A percentile compares a stretch with the other conserved stretches of the same genome.
Evolutionary conservation across 768 basidiomycete genomes (phyloP).

Genomic region (Russula sp.): DNA sequence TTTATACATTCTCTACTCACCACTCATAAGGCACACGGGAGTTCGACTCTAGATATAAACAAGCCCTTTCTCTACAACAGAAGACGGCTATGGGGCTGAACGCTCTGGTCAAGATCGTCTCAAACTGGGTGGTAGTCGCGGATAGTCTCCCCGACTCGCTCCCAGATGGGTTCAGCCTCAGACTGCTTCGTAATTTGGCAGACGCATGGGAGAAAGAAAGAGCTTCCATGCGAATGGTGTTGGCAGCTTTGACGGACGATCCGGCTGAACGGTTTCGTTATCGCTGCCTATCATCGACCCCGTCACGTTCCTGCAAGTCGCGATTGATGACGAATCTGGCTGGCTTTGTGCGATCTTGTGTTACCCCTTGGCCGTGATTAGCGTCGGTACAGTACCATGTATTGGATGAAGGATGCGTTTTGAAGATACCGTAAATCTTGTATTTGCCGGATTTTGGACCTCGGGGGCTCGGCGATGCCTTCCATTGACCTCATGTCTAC

Average conservation of each 20-base stretch:
- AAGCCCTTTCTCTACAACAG: neutral
- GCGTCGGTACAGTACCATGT: too few species aligned
- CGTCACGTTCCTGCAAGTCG: too few species aligned
- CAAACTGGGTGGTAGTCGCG: neutral
- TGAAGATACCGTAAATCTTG: too few species aligned
- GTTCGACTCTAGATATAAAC: neutral
- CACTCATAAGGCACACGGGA: neutral
- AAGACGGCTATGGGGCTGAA: neutral
- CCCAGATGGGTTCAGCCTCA: neutral
- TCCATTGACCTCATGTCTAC: too few species aligned
- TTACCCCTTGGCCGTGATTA: too few species aligned
- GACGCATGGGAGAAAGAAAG: neutral
- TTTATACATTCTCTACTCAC: neutral
- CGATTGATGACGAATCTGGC: too few species aligned
- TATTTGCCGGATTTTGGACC: too few species aligned
- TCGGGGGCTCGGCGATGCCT: too few species aligned
- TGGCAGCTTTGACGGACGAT: neutral
- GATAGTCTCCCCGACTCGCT: neutral
- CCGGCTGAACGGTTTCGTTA: neutral
- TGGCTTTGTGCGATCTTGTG: too few species aligned
- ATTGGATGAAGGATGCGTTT: too few species aligned
- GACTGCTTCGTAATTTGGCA: neutral
- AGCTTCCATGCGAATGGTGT: neutral
- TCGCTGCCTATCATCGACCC: too few species aligned
- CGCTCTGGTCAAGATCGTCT: neutral